These are phyloP conservation scores for Tillandsia fasciculata DNA, from an alignment of 176 grass and related monocot genomes.

Conservation along the genomic window DNA sequence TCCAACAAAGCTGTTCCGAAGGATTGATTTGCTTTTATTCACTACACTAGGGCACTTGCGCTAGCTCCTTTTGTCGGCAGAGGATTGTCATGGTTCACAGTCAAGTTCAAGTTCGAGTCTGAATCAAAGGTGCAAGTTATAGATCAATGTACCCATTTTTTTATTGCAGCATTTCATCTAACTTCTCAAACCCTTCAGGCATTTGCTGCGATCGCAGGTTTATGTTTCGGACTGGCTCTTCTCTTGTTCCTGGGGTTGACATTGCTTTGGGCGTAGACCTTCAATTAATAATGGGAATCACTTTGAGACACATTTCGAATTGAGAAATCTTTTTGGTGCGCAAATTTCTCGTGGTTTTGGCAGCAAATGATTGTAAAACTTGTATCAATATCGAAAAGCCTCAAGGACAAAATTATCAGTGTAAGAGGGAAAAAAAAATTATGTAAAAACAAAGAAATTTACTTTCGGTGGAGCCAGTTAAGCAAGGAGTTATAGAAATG, in stretches of 20 bases:
- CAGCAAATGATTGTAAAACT: background rate
- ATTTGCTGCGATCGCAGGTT: slow-evolving; percentile 51
- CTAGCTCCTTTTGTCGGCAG: slow-evolving; percentile 83
- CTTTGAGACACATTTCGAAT: background rate
- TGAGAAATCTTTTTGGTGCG: background rate
- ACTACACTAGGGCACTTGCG: slow-evolving; percentile 51
- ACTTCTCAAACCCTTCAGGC: slow-evolving; percentile 41
- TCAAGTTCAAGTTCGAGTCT: slow-evolving; percentile 76
- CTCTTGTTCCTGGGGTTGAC: slow-evolving; percentile 64
- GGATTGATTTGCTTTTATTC: slow-evolving; percentile 1
- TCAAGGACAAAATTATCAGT: too few relatives aligned
- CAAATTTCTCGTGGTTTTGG: background rate
- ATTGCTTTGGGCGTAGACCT: slow-evolving; percentile 65
- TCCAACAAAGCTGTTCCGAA: background rate
- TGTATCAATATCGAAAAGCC: too few relatives aligned
- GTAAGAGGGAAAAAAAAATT: too few relatives aligned
- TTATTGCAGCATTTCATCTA: slow-evolving; percentile 3
- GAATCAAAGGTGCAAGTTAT: slow-evolving; percentile 49
- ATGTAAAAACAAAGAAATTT: too few relatives aligned
- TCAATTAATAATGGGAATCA: background rate
- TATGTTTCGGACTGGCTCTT: slow-evolving; percentile 59
- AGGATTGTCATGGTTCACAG: slow-evolving; percentile 84
- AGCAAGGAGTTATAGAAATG: too few relatives aligned
- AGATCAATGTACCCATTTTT: slow-evolving; percentile 2
- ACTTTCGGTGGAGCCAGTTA: too few relatives aligned